Conservation (phyloP, 2,329 filamentous ascomycete species). For the Colletotrichum coccodes region DNA sequence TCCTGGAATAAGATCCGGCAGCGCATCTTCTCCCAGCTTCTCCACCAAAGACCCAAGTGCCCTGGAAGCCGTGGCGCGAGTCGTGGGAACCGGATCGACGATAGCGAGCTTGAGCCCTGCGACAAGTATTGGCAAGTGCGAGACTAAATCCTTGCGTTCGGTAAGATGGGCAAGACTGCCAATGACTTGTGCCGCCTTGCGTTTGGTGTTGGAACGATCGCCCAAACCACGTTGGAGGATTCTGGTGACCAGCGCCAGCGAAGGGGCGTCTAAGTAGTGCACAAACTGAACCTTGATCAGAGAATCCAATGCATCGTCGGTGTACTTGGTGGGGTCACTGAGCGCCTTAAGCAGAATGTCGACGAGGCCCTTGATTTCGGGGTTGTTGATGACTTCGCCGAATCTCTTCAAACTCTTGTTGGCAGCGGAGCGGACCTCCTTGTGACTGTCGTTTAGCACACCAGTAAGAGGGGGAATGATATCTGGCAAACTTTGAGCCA, state of each 20-base stretch:
- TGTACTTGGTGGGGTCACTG: constrained; percentile 97
- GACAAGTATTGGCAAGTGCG: constrained; percentile 91
- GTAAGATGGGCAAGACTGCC: constrained; percentile 97
- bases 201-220: constrained; percentile 93
- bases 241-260: constrained; percentile 91
- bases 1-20: constrained; percentile 96
- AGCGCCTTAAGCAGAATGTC: constrained; percentile 93
- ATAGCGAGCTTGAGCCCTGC: constrained; percentile 89
- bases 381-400: constrained; percentile 97
- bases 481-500: constrained; percentile 90
- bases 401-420: constrained; percentile 98
- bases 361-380: constrained; percentile 93
- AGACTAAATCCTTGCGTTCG: constrained; percentile 91
- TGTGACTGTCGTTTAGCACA: constrained; percentile 97
- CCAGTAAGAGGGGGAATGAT: constrained; percentile 96
- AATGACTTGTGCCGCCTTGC: constrained; percentile 97
- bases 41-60: constrained; percentile 96
- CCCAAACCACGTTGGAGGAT: constrained; percentile 93
- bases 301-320: constrained; percentile 90
- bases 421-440: constrained; percentile 90
- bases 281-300: constrained; percentile 99
- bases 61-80: constrained; percentile 94
- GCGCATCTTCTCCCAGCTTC: constrained; percentile 95
- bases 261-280: constrained; percentile 97
- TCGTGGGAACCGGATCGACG: constrained; percentile 96